A percentile compares a stretch with the other conserved stretches of the same genome.
Evolutionary conservation across 164 flowering plant species (phyloP).

Genomic region (Aristolochia californica): DNA sequence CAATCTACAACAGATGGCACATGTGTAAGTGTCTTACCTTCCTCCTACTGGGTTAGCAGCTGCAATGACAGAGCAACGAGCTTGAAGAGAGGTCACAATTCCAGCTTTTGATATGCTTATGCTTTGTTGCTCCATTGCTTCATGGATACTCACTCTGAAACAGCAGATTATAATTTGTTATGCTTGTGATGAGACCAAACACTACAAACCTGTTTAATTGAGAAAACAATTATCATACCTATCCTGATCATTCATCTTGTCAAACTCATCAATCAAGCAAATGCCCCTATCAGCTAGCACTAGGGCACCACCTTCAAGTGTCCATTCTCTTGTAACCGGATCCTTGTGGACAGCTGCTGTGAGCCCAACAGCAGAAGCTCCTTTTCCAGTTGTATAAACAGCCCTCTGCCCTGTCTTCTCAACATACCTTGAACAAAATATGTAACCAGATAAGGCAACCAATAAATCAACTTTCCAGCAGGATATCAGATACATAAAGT

Average conservation of each 20-base stretch:
- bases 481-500: no score
- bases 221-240: conserved; percentile 26
- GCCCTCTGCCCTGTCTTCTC: conserved; percentile 98
- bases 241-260: conserved; percentile 99
- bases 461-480: background rate
- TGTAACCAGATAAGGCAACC: no score
- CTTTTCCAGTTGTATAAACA: conserved; percentile 97
- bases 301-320: conserved; percentile 99
- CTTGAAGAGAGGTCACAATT: conserved; percentile 94
- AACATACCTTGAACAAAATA: conserved; percentile 50
- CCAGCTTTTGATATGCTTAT: conserved; percentile 98
- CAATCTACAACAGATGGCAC: background rate
- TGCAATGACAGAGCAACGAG: conserved; percentile 98
- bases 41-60: conserved; percentile 99
- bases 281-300: conserved; percentile 95
- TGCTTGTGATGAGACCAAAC: background rate
- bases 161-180: background rate
- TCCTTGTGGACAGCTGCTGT: conserved; percentile 99
- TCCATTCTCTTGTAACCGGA: conserved; percentile 95
- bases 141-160: conserved; percentile 93
- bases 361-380: conserved; percentile 98
- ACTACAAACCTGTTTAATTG: background rate
- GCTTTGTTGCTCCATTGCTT: conserved; percentile 99
- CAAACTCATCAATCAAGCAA: conserved; percentile 96
- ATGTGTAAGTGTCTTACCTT: conserved; percentile 33